Percentiles rank a stretch among this genome's conserved stretches.
Evolutionary conservation across 2,329 filamentous ascomycete species (phyloP).

Genomic region (Monilinia laxa): DNA sequence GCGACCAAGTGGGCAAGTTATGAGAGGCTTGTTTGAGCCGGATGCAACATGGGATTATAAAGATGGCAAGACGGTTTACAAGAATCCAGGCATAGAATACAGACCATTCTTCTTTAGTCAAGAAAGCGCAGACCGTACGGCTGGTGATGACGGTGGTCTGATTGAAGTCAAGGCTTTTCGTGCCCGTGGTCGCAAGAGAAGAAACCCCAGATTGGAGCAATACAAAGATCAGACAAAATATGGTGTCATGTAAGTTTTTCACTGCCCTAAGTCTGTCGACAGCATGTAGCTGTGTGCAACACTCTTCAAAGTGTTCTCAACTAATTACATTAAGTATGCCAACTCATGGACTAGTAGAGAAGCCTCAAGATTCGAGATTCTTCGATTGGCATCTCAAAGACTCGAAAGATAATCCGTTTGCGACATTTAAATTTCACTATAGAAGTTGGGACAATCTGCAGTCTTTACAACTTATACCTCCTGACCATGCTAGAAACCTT

Average conservation of each 20-base stretch:
- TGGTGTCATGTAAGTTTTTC: slow-evolving; percentile 51
- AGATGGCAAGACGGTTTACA: slow-evolving; percentile 41
- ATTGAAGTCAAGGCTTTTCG: slow-evolving; percentile 56
- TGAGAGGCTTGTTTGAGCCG: slow-evolving; percentile 52
- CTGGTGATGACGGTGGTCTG: slow-evolving; percentile 54
- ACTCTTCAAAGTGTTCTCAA: background rate
- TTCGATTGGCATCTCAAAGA: slow-evolving; percentile 55
- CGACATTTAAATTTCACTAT: slow-evolving; percentile 57
- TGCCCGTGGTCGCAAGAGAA: slow-evolving; percentile 49
- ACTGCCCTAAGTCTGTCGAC: background rate
- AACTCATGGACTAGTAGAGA: slow-evolving; percentile 53
- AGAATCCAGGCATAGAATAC: slow-evolving; percentile 47
- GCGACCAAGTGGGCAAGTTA: slow-evolving; percentile 44
- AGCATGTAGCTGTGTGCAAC: background rate
- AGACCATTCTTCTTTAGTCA: slow-evolving; percentile 52
- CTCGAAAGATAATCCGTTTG: slow-evolving; percentile 52
- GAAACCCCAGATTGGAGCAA: slow-evolving; percentile 45
- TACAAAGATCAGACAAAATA: slow-evolving; percentile 51
- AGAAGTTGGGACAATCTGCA: slow-evolving; percentile 52
- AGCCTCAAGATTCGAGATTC: slow-evolving; percentile 51
- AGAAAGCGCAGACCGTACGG: slow-evolving; percentile 36
- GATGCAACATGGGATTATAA: slow-evolving; percentile 45
- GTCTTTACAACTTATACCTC: slow-evolving; percentile 48
- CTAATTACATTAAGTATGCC: slow-evolving; percentile 45
- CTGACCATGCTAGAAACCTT: slow-evolving; percentile 26